A percentile compares a stretch with the other conserved stretches of the same genome.
These are phyloP conservation scores for Fusarium goolgardi DNA, from an alignment of 2,329 filamentous ascomycete genomes.

Conservation along the genomic window DNA sequence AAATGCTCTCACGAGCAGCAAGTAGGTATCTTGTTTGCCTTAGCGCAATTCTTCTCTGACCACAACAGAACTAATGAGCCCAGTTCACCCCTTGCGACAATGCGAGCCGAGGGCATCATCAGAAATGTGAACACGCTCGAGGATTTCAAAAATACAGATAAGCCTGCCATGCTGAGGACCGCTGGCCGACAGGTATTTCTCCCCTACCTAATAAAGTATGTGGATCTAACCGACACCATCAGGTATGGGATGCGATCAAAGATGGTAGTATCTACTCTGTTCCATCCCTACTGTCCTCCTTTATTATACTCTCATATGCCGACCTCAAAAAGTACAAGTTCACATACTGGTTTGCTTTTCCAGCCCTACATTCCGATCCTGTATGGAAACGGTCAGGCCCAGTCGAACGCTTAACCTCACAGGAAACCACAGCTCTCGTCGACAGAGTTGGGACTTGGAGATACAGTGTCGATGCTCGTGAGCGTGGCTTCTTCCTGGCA, in stretches of 20 bases:
- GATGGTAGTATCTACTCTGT: slow-evolving; percentile 97
- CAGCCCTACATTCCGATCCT: slow-evolving; percentile 89
- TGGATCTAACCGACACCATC: slow-evolving; percentile 34
- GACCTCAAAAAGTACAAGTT: slow-evolving; percentile 98
- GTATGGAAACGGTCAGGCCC: slow-evolving; percentile 76
- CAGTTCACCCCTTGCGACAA: slow-evolving; percentile 76
- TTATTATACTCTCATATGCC: slow-evolving; percentile 89
- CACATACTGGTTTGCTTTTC: slow-evolving; percentile 98
- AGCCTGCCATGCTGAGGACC: slow-evolving; percentile 78
- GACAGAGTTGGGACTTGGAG: slow-evolving; percentile 90
- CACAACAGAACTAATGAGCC: slow-evolving; percentile 46
- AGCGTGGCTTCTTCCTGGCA: slow-evolving; percentile 96
- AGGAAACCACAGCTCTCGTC: slow-evolving; percentile 82
- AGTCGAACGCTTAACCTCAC: slow-evolving; percentile 66
- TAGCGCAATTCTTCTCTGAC: slow-evolving; percentile 38
- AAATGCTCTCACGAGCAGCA: slow-evolving; percentile 83
- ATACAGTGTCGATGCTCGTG: slow-evolving; percentile 81
- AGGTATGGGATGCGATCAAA: slow-evolving; percentile 98
- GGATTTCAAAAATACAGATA: slow-evolving; percentile 88
- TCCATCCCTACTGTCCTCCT: slow-evolving; percentile 89
- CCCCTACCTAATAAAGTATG: neutral
- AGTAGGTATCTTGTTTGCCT: slow-evolving; percentile 66
- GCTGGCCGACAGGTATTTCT: slow-evolving; percentile 77
- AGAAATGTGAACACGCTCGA: slow-evolving; percentile 97
- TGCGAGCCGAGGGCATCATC: slow-evolving; percentile 91